Conservation (phyloP, 148 eudicot genomes). For the Pouteria glomerata region DNA sequence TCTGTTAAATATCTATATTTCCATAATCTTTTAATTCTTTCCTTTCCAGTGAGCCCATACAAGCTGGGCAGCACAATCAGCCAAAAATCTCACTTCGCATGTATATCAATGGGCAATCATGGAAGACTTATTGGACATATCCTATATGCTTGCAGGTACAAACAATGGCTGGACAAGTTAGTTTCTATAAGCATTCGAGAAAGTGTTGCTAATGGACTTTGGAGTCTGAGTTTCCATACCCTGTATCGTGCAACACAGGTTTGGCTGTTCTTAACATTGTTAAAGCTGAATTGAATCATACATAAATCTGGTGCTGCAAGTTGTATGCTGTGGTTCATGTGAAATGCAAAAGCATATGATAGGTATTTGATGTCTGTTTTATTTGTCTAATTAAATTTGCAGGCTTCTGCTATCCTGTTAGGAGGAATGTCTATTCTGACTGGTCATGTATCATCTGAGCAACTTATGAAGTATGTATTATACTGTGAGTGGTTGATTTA, state of each 20-base stretch:
- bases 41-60: background rate
- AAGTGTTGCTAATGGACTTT: conserved; percentile 44
- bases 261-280: conserved; percentile 4
- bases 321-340: background rate
- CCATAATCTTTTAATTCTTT: background rate
- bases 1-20: background rate
- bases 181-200: conserved; percentile 34
- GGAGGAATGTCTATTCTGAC: conserved; percentile 44
- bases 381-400: background rate
- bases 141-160: conserved; percentile 28
- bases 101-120: background rate
- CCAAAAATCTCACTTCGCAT: background rate
- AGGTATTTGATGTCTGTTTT: background rate
- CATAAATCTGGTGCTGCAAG: background rate
- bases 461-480: conserved; percentile 46
- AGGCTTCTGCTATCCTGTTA: conserved; percentile 43
- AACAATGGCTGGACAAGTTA: conserved; percentile 38
- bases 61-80: background rate
- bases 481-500: conserved; percentile 61
- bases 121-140: background rate
- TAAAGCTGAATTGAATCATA: background rate
- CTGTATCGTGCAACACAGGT: conserved; percentile 57
- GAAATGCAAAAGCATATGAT: background rate
- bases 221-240: conserved; percentile 44
- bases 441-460: conserved; percentile 49